Evolutionary conservation across 2,329 filamentous ascomycete genomes (phyloP).

Genomic region (Fusarium tanahbumbuense): DNA sequence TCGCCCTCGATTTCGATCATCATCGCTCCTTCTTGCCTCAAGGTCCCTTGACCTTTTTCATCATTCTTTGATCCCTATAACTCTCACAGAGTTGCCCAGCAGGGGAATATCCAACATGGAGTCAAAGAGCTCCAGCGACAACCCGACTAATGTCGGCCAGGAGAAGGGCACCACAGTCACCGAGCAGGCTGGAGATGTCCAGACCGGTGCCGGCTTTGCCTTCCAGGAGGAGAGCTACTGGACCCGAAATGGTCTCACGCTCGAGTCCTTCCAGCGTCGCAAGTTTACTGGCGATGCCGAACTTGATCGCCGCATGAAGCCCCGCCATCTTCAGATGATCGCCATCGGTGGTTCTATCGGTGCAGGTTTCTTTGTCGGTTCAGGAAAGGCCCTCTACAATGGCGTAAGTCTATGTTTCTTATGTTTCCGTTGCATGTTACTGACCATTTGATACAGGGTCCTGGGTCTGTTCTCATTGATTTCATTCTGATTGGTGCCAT

Average conservation of each 20-base stretch:
- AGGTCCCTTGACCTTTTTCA: slow-evolving; percentile 34
- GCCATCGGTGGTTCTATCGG: slow-evolving; percentile 71
- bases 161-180: slow-evolving; percentile 40
- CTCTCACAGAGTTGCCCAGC: slow-evolving; percentile 8
- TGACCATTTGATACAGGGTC: slow-evolving; percentile 46
- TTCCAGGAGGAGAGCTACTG: slow-evolving; percentile 37
- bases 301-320: slow-evolving; percentile 63
- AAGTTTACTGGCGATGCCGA: slow-evolving; percentile 41
- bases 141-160: slow-evolving; percentile 38
- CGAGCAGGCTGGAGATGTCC: slow-evolving; percentile 32
- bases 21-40: slow-evolving; percentile 23
- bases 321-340: slow-evolving; percentile 71
- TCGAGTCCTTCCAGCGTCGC: slow-evolving; percentile 43
- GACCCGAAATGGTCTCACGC: slow-evolving; percentile 45
- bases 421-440: neutral
- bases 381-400: slow-evolving; percentile 63
- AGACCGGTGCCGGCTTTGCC: slow-evolving; percentile 32
- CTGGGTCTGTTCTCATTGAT: slow-evolving; percentile 59
- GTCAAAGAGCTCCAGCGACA: slow-evolving; percentile 36
- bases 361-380: slow-evolving; percentile 72
- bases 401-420: slow-evolving; percentile 51
- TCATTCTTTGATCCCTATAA: slow-evolving; percentile 20
- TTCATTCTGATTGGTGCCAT: slow-evolving; percentile 69
- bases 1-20: slow-evolving; percentile 11
- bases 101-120: slow-evolving; percentile 36